These are phyloP conservation scores for Teratosphaeria destructans DNA, from an alignment of 2,329 filamentous ascomycete species.

Conservation along the genomic window DNA sequence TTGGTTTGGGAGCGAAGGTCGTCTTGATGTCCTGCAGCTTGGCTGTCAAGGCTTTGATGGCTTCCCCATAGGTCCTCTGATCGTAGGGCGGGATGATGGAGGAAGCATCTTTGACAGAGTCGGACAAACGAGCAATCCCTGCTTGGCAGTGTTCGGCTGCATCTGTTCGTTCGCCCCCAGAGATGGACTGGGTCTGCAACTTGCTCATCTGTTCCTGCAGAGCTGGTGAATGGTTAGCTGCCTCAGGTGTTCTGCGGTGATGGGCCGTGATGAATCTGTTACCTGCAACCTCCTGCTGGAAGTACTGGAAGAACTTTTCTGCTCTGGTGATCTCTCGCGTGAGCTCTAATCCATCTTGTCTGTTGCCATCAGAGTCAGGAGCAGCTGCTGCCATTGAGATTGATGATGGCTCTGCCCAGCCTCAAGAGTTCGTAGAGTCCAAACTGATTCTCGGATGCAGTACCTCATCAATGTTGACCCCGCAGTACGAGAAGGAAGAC, in stretches of 20 bases:
- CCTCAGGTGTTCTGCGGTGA: not conserved
- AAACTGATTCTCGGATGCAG: not conserved
- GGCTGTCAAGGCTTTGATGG: conserved; percentile 70
- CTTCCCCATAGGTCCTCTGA: conserved; percentile 73
- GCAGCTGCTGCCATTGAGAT: not conserved
- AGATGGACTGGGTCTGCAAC: conserved; percentile 50
- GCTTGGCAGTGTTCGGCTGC: conserved; percentile 72
- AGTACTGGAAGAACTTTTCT: conserved; percentile 78
- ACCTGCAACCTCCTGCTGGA: conserved; percentile 66
- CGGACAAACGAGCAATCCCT: conserved; percentile 68
- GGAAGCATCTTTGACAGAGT: conserved; percentile 73
- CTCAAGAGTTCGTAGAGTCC: not conserved
- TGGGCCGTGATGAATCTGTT: conserved; percentile 9
- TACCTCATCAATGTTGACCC: not conserved
- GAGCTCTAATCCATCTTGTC: conserved; percentile 11
- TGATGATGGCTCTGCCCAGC: not conserved
- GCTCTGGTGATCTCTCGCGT: conserved; percentile 11
- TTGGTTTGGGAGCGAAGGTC: conserved; percentile 60
- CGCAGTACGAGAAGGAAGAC: not conserved
- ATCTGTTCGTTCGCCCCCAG: conserved; percentile 67
- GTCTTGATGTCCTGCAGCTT: conserved; percentile 62
- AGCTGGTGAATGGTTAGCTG: conserved; percentile 36
- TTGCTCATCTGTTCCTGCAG: conserved; percentile 66
- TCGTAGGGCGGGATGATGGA: conserved; percentile 81
- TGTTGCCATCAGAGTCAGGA: not conserved